Conservation (phyloP, 257 asterid species). For the Pogostemon cablin region DNA sequence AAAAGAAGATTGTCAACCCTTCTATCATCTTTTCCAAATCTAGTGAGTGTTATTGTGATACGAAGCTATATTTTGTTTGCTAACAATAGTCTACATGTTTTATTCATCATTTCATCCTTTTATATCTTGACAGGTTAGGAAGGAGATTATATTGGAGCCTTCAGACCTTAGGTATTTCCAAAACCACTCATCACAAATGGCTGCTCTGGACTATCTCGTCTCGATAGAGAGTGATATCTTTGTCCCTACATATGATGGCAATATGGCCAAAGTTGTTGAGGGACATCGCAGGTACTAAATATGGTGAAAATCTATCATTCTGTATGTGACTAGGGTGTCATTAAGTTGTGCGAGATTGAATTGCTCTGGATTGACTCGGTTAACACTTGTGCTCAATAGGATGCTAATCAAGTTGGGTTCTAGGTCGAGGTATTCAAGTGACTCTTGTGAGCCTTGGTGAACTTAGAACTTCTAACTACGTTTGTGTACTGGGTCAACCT, state of each 20-base stretch:
- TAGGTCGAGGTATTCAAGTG: too few relatives aligned
- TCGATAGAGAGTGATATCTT: slow-evolving; percentile 93
- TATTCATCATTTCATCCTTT: background rate
- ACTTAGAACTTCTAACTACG: too few relatives aligned
- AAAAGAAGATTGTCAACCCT: slow-evolving; percentile 73
- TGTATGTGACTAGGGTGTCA: too few relatives aligned
- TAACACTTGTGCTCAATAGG: too few relatives aligned
- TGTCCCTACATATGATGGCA: slow-evolving; percentile 96
- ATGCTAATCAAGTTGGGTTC: too few relatives aligned
- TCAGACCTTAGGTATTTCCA: slow-evolving; percentile 85
- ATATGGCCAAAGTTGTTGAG: slow-evolving; percentile 99
- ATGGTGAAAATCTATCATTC: background rate
- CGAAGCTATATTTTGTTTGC: too few relatives aligned
- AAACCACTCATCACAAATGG: slow-evolving; percentile 98
- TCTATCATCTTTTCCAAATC: slow-evolving; percentile 70
- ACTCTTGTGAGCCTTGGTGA: too few relatives aligned
- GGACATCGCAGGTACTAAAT: slow-evolving; percentile 89
- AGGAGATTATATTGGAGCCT: slow-evolving; percentile 83
- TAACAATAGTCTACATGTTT: too few relatives aligned
- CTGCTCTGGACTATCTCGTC: slow-evolving; percentile 98
- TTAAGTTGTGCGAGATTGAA: too few relatives aligned
- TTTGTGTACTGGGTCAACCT: too few relatives aligned
- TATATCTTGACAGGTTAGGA: slow-evolving; percentile 65
- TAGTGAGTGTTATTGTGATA: slow-evolving; percentile 50
- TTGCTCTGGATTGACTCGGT: too few relatives aligned